Base-by-base conservation (phyloP, 179 eudicot genomes). In the Amaranthus tricolor region DNA sequence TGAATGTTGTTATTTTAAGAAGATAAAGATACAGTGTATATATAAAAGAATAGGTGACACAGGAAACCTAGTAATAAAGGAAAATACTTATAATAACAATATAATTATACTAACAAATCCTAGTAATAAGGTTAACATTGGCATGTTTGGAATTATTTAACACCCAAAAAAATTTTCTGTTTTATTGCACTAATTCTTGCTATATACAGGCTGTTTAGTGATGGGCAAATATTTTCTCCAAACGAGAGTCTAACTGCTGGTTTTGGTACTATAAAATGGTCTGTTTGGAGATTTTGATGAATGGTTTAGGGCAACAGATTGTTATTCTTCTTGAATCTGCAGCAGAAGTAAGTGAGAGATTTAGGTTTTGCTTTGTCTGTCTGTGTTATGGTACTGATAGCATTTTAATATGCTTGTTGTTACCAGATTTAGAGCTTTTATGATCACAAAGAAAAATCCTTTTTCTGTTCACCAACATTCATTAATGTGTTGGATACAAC, bases 81-180 rank as follows among this genome's bases (percentile, higher is more conserved):
- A n/a, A n/a, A n/a, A n/a, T n/a, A n/a, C n/a, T n/a, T n/a, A n/a
- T n/a, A n/a, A n/a, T n/a, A n/a, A n/a, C n/a, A n/a, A n/a, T n/a
- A n/a, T n/a, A n/a, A n/a, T n/a, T n/a, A n/a, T n/a, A n/a, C n/a
- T n/a, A n/a, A n/a, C n/a, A n/a, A n/a, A n/a, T n/a, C n/a, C n/a
- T n/a, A n/a, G n/a, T n/a, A n/a, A n/a, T n/a, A n/a, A n/a, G n/a
- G n/a, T n/a, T n/a, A 65, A 81, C 82, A 84, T 84, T 82, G 86
- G 86, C 76, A 69, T 66, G 71, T 70, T 81, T 78, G 86, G 82
- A 78, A 55, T 76, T 76, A 62, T 75, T 68, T 68, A 68, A 68
- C 72, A 45, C 64, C 61, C 61, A 49, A 15, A 19, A 43, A 59
- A 62, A 21, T 5, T 11, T 31, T 69, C 49, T 19, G 61, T 2